Percentiles rank a stretch among this genome's conserved stretches.
phyloP scores from a whole-genome alignment of 176 grass and related monocot species.

The Ampelocalamus luodianensis region DNA sequence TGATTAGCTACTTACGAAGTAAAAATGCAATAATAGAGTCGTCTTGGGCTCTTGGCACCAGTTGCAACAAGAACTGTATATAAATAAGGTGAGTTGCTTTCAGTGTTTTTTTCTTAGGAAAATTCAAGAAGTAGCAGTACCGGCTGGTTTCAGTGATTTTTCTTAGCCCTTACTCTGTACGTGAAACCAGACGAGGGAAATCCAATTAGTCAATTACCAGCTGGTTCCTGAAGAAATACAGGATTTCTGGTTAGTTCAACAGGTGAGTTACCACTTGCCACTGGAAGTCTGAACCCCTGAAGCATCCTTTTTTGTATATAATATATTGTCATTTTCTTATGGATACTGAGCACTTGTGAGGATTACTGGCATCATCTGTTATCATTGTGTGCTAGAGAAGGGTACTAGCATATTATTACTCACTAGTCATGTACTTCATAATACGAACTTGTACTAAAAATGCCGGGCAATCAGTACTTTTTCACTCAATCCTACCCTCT shows the following conservation, averaged over 20 bases:
- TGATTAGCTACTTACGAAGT: background rate
- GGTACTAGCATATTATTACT: background rate
- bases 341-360: background rate
- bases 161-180: background rate
- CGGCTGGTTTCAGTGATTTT: background rate
- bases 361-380: background rate
- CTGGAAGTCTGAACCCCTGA: background rate
- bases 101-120: background rate
- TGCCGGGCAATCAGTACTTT: background rate
- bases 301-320: background rate
- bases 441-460: background rate
- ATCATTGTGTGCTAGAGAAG: background rate
- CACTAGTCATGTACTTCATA: background rate
- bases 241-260: conserved; percentile 13
- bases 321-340: background rate
- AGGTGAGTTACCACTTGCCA: background rate
- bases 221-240: background rate
- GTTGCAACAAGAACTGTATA: background rate
- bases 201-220: background rate
- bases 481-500: background rate
- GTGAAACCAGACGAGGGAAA: background rate
- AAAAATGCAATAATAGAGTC: background rate
- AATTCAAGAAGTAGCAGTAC: background rate
- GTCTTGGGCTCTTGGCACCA: background rate
- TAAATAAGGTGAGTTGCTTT: background rate